Conservation (phyloP, 768 basidiomycete species). For the Royoungia palumana region DNA sequence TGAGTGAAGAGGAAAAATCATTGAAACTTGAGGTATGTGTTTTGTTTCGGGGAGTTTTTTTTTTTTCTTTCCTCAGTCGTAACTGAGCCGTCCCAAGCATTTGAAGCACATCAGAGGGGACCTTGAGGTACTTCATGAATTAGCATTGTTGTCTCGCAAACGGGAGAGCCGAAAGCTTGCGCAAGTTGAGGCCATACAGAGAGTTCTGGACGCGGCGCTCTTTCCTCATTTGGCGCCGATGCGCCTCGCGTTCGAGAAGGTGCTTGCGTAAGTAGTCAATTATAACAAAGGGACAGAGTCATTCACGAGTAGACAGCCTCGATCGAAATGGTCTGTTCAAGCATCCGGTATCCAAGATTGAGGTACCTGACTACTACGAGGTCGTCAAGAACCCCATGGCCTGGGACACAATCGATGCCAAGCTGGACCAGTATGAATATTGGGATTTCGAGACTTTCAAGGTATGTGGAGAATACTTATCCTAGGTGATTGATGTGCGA, state of each 20-base stretch:
- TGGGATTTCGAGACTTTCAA: conserved; percentile 73
- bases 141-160: conserved; percentile 66
- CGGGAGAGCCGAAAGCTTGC: conserved; percentile 80
- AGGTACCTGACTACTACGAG: conserved; percentile 90
- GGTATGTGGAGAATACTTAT: conserved; percentile 34
- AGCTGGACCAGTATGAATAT: conserved; percentile 81
- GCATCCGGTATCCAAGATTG: conserved; percentile 71
- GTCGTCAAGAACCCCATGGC: conserved; percentile 86
- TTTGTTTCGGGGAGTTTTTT: neutral
- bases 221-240: conserved; percentile 65
- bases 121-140: conserved; percentile 64
- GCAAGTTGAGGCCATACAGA: conserved; percentile 64
- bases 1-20: conserved; percentile 79
- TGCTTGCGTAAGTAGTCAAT: conserved; percentile 55
- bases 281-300: neutral
- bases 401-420: conserved; percentile 77
- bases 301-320: conserved; percentile 42
- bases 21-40: conserved; percentile 74
- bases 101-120: conserved; percentile 69
- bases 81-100: conserved; percentile 31
- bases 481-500: neutral
- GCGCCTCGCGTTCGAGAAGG: conserved; percentile 62
- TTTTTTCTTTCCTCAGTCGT: no score
- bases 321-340: conserved; percentile 77
- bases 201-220: conserved; percentile 57